phyloP scores from a whole-genome alignment of 495 filamentous ascomycete genomes.

The Beverwykella pulmonaria region DNA sequence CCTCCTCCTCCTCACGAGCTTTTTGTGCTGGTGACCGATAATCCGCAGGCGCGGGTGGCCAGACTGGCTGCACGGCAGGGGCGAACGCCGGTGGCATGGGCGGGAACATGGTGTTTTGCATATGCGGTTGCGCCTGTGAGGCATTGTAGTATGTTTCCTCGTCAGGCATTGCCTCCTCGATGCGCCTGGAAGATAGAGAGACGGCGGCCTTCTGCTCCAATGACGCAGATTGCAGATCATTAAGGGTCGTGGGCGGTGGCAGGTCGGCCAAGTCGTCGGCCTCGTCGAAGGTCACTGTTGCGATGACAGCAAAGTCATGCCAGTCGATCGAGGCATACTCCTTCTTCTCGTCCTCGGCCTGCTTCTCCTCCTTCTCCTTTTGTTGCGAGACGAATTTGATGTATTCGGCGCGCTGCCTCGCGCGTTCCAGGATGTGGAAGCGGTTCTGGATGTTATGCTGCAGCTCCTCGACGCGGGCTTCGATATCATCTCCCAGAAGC shows the following conservation, averaged over 20 bases:
- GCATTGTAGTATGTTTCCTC: slow-evolving; percentile 57
- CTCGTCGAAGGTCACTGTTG: slow-evolving; percentile 93
- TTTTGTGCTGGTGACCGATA: slow-evolving; percentile 13
- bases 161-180: slow-evolving; percentile 93
- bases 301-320: slow-evolving; percentile 96
- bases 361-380: slow-evolving; percentile 85
- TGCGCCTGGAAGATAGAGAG: slow-evolving; percentile 74
- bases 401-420: slow-evolving; percentile 84
- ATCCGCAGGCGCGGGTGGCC: slow-evolving; percentile 19
- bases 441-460: slow-evolving; percentile 76
- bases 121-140: slow-evolving; percentile 11
- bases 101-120: slow-evolving; percentile 43
- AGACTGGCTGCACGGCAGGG: slow-evolving; percentile 28
- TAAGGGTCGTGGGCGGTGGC: slow-evolving; percentile 83
- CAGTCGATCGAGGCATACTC: slow-evolving; percentile 93
- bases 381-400: slow-evolving; percentile 80
- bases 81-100: slow-evolving; percentile 22
- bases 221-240: slow-evolving; percentile 88
- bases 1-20: slow-evolving; percentile 64
- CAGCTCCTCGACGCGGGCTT: slow-evolving; percentile 71
- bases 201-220: slow-evolving; percentile 92
- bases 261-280: slow-evolving; percentile 83
- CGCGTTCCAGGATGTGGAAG: slow-evolving; percentile 76
- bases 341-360: slow-evolving; percentile 79
- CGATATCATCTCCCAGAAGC: slow-evolving; percentile 65